phyloP scores from a whole-genome alignment of 371 early-diverging fungal species.

The Rhizomucor miehei region DNA sequence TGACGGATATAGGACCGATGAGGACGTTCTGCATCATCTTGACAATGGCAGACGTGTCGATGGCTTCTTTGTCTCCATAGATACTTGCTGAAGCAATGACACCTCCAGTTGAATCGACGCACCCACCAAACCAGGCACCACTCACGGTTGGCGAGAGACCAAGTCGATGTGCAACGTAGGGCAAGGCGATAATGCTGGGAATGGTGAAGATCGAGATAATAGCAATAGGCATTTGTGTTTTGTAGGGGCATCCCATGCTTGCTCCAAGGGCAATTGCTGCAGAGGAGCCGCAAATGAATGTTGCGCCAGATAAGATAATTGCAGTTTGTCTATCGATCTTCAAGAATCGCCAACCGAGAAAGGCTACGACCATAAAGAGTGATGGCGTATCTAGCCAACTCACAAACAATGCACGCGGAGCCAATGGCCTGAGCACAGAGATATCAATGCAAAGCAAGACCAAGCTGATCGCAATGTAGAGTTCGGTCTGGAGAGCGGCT shows the following conservation, averaged over 20 bases:
- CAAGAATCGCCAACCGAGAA: conserved; percentile 47
- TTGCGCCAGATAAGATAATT: conserved; percentile 63
- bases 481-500: conserved; percentile 58
- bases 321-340: conserved; percentile 56
- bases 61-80: conserved; percentile 52
- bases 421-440: conserved; percentile 46
- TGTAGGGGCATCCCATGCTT: conserved; percentile 54
- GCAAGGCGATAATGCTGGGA: conserved; percentile 62
- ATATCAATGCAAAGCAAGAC: conserved; percentile 62
- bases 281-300: conserved; percentile 64
- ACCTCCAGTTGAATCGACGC: conserved; percentile 65
- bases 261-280: conserved; percentile 61
- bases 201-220: conserved; percentile 66
- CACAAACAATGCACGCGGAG: conserved; percentile 61
- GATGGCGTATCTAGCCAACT: conserved; percentile 63
- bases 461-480: conserved; percentile 60
- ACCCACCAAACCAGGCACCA: conserved; percentile 69
- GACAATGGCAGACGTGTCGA: conserved; percentile 59
- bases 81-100: conserved; percentile 67
- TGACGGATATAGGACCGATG: conserved; percentile 59
- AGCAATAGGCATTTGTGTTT: conserved; percentile 62
- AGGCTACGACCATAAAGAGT: conserved; percentile 54
- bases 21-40: conserved; percentile 66
- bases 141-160: conserved; percentile 42
- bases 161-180: conserved; percentile 53